Evolutionary conservation across 768 basidiomycete genomes (phyloP).

Genomic region (Termitomyces sp.): DNA sequence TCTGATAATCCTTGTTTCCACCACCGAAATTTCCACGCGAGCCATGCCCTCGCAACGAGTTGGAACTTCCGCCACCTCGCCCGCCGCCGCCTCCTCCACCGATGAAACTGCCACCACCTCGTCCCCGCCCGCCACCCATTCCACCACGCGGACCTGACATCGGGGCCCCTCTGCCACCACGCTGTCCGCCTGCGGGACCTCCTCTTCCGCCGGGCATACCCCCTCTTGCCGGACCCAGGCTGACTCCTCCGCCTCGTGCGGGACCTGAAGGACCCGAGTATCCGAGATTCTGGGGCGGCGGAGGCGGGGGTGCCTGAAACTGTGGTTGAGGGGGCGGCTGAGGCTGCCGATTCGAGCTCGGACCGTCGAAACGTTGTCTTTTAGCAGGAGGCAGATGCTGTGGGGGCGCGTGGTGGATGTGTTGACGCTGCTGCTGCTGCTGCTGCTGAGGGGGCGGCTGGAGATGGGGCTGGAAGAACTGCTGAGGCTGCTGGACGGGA

Average conservation of each 20-base stretch:
- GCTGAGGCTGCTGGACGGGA: slow-evolving; percentile 39
- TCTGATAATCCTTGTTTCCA: slow-evolving; percentile 58
- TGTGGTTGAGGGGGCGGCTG: slow-evolving; percentile 63
- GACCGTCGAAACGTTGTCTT: slow-evolving; percentile 84
- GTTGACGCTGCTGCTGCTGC: slow-evolving; percentile 45
- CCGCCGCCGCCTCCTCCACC: slow-evolving; percentile 40
- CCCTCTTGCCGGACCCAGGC: no score
- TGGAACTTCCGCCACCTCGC: slow-evolving; percentile 41
- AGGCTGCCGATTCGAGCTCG: slow-evolving; percentile 51
- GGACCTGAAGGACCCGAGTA: slow-evolving; percentile 33
- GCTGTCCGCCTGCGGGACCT: slow-evolving; percentile 22
- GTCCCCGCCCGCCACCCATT: slow-evolving; percentile 44
- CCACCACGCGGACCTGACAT: slow-evolving; percentile 33
- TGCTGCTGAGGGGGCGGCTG: slow-evolving; percentile 40
- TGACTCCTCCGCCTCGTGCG: not conserved
- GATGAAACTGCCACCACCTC: slow-evolving; percentile 35
- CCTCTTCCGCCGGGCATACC: not conserved
- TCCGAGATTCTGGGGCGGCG: slow-evolving; percentile 35
- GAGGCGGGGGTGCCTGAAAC: slow-evolving; percentile 57
- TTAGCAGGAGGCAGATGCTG: slow-evolving; percentile 92
- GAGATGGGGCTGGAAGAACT: slow-evolving; percentile 40
- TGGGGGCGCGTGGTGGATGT: slow-evolving; percentile 60
- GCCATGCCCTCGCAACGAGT: slow-evolving; percentile 56
- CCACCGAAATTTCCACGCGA: slow-evolving; percentile 67
- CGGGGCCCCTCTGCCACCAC: slow-evolving; percentile 42